Evolutionary conservation across 345 rosid species (phyloP).

Genomic region (Aquilaria sinensis): DNA sequence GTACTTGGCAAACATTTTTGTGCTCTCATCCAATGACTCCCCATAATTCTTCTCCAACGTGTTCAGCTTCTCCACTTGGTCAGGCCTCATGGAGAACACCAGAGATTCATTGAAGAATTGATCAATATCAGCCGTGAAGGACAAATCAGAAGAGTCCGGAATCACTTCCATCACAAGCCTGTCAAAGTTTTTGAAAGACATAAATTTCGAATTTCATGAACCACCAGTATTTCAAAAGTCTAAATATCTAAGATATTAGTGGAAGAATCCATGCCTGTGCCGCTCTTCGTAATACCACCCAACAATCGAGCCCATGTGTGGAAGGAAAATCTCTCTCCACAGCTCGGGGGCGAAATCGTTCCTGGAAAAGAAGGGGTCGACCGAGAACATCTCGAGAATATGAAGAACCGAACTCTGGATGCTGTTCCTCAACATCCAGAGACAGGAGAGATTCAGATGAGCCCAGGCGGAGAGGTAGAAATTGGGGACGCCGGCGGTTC

Average conservation of each 20-base stretch:
- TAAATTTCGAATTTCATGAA: too few species aligned
- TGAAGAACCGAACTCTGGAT: constrained; percentile 33
- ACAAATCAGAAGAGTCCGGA: constrained; percentile 51
- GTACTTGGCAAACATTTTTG: constrained; percentile 47
- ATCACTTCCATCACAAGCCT: constrained; percentile 46
- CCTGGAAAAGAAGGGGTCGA: constrained; percentile 66
- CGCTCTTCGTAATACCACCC: constrained; percentile 67
- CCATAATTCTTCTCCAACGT: constrained; percentile 49
- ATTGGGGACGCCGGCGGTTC: constrained; percentile 67
- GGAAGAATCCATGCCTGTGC: constrained; percentile 20
- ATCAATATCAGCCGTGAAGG: constrained; percentile 50
- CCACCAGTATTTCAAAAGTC: too few species aligned
- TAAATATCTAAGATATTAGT: too few species aligned
- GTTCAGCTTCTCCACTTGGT: constrained; percentile 47
- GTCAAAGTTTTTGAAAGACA: constrained; percentile 54
- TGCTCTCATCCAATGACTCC: constrained; percentile 52
- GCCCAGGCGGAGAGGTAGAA: constrained; percentile 76
- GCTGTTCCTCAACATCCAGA: constrained; percentile 43
- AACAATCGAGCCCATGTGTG: constrained; percentile 52
- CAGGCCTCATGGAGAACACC: constrained; percentile 46
- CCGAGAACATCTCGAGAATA: constrained; percentile 50
- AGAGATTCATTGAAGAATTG: constrained; percentile 53
- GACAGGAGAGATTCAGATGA: constrained; percentile 48
- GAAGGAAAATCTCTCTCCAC: constrained; percentile 61
- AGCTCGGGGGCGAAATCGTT: constrained; percentile 60